Conservation (phyloP, 306 rosid species). For the Fagus sylvatica region DNA sequence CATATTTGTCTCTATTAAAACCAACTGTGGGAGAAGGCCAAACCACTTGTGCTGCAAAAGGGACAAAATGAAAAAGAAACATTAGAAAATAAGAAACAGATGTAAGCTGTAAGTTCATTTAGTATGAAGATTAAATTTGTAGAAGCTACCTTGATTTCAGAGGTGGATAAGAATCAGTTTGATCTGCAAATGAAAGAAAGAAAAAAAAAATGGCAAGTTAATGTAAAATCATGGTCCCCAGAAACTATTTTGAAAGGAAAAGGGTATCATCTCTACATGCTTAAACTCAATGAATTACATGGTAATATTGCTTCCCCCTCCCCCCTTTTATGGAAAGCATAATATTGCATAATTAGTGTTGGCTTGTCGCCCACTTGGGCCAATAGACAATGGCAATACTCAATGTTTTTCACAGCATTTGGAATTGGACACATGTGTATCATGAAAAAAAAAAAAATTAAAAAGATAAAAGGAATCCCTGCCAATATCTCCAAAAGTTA, state of each 20-base stretch:
- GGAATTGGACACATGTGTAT: neutral
- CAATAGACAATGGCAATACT: neutral
- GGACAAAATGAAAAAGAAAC: conserved; percentile 21
- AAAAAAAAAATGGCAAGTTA: conserved; percentile 2
- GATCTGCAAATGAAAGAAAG: conserved; percentile 49
- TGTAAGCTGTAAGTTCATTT: conserved; percentile 7
- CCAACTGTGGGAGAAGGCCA: conserved; percentile 41
- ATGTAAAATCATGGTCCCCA: neutral
- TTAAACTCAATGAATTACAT: neutral
- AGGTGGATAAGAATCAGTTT: conserved; percentile 44
- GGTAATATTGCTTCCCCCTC: neutral
- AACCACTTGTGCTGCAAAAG: conserved; percentile 75
- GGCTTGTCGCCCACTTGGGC: neutral
- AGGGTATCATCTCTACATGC: neutral
- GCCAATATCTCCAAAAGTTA: neutral
- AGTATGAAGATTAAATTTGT: conserved; percentile 11
- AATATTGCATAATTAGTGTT: neutral
- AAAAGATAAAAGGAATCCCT: neutral
- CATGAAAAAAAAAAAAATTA: neutral
- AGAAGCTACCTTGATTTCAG: conserved; percentile 53
- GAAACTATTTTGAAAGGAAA: neutral
- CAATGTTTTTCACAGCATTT: neutral
- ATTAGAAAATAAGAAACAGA: conserved; percentile 11
- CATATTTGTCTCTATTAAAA: conserved; percentile 28
- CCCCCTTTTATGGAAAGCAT: neutral